Conservation (phyloP, 805 yeast genomes). For the Myxozyma melibiosi region DNA sequence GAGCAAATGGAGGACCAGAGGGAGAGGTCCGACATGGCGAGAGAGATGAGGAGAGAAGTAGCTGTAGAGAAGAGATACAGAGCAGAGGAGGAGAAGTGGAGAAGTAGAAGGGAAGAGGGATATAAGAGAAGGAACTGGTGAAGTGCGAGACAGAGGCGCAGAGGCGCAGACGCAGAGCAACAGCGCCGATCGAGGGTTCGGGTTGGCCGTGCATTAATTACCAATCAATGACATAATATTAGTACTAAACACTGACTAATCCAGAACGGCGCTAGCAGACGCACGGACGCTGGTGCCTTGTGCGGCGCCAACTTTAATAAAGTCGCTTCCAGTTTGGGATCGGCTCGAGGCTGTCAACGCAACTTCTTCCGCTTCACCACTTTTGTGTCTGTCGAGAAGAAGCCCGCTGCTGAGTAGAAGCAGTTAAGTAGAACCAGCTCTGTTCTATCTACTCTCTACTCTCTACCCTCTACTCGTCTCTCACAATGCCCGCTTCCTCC, state of each 20-base stretch:
- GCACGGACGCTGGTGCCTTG: conserved; percentile 24
- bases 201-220: no score
- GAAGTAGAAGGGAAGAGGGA: not conserved
- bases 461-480: no score
- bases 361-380: no score
- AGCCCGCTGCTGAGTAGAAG: no score
- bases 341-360: not conserved
- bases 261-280: not conserved
- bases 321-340: not conserved
- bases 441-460: no score
- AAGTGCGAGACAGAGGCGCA: not conserved
- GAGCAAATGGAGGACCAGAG: conserved; percentile 9
- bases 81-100: not conserved
- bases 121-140: not conserved
- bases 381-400: no score
- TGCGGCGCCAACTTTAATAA: conserved; percentile 28
- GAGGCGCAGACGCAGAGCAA: not conserved
- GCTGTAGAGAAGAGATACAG: not conserved
- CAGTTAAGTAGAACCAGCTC: no score
- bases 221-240: not conserved
- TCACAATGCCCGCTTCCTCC: conserved; percentile 4
- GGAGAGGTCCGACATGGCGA: not conserved
- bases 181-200: no score
- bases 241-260: not conserved
- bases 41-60: not conserved